phyloP scores from a whole-genome alignment of 495 filamentous ascomycete genomes.

The Schizothecium vesticola region DNA sequence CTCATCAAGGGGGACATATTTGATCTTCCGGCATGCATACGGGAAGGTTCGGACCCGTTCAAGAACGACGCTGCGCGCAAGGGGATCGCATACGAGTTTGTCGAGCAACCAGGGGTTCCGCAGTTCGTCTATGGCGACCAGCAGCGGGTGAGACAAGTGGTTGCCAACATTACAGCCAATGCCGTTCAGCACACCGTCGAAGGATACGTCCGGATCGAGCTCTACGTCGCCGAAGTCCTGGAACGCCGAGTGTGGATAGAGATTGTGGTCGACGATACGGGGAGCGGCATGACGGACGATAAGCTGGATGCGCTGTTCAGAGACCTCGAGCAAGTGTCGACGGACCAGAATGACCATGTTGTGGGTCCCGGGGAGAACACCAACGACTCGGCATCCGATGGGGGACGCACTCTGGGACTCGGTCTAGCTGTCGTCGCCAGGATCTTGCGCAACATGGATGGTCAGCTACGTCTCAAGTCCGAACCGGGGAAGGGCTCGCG shows the following conservation, averaged over 20 bases:
- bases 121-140: conserved; percentile 71
- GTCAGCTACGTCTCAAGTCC: conserved; percentile 81
- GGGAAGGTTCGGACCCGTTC: conserved; percentile 72
- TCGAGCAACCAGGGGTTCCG: conserved; percentile 66
- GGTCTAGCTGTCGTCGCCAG: conserved; percentile 83
- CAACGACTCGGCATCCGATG: conserved; percentile 24
- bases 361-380: conserved; percentile 25
- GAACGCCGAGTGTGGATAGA: conserved; percentile 57
- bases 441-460: conserved; percentile 83
- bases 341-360: conserved; percentile 44
- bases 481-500: conserved; percentile 81
- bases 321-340: conserved; percentile 81
- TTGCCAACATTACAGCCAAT: conserved; percentile 80
- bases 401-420: conserved; percentile 57
- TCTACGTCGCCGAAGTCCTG: conserved; percentile 44
- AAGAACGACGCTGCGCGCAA: conserved; percentile 71
- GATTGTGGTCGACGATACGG: conserved; percentile 72
- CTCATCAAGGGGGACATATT: conserved; percentile 80
- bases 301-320: conserved; percentile 75
- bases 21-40: conserved; percentile 64
- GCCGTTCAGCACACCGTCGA: conserved; percentile 72
- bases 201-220: conserved; percentile 70
- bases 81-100: conserved; percentile 59
- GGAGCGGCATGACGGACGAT: conserved; percentile 65
- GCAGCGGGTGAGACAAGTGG: conserved; percentile 68